Percentiles rank a stretch among this genome's conserved stretches.
Evolutionary conservation across 108 stramenopile species (phyloP).

Genomic region (Skeletonema marinoi): DNA sequence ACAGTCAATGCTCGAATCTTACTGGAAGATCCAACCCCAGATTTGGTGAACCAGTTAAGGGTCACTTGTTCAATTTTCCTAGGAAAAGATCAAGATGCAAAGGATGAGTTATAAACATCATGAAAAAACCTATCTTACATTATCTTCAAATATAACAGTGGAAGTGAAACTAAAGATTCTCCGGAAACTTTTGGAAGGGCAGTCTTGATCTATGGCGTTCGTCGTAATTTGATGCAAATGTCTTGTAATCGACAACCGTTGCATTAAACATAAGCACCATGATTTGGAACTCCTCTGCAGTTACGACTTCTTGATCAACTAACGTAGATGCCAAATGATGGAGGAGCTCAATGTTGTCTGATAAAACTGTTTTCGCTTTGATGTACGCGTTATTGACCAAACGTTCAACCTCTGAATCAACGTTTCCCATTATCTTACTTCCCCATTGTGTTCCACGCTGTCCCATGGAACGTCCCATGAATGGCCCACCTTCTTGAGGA

Average conservation of each 20-base stretch:
- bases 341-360: conserved; percentile 81
- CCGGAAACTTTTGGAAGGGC: conserved; percentile 80
- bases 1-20: too few species aligned
- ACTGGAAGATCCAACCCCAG: too few species aligned
- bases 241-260: conserved; percentile 71
- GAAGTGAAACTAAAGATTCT: conserved; percentile 43
- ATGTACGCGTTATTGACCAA: conserved; percentile 92
- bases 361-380: conserved; percentile 85
- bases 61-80: too few species aligned
- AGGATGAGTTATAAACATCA: too few species aligned
- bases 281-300: conserved; percentile 93
- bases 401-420: conserved; percentile 92
- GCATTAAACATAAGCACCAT: conserved; percentile 87
- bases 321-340: conserved; percentile 81
- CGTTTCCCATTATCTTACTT: conserved; percentile 66
- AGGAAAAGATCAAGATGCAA: too few species aligned
- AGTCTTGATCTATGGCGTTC: conserved; percentile 73
- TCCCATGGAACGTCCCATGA: conserved; percentile 63
- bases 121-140: too few species aligned
- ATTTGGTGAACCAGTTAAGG: too few species aligned
- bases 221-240: conserved; percentile 24
- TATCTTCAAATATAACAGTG: neutral
- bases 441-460: conserved; percentile 79
- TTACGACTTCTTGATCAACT: conserved; percentile 92
- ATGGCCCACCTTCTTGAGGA: conserved; percentile 61